A percentile compares a stretch with the other conserved stretches of the same genome.
Conservation (phyloP, 192 early-diverging fungal genomes). For the Allomyces arbusculus region DNA sequence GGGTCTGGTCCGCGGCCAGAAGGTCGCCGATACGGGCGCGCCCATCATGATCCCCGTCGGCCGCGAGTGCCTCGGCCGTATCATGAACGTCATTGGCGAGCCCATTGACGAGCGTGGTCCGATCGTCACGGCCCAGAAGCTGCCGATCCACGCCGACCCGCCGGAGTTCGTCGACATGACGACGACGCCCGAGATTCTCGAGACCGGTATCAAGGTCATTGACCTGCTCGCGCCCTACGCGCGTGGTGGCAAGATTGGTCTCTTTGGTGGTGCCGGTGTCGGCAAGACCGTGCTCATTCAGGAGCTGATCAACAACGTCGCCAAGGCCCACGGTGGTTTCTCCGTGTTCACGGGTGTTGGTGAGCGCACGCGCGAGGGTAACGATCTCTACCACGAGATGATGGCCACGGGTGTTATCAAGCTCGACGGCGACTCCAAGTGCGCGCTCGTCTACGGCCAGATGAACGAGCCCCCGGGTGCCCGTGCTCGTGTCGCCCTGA, state of each 20-base stretch:
- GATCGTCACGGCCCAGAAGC: constrained; percentile 68
- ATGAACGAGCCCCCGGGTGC: constrained; percentile 99
- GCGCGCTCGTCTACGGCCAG: constrained; percentile 91
- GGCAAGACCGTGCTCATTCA: constrained; percentile 98
- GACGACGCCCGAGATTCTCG: constrained; percentile 78
- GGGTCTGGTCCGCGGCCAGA: constrained; percentile 89
- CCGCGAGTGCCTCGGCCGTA: constrained; percentile 85
- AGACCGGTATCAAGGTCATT: constrained; percentile 98
- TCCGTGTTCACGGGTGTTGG: constrained; percentile 96
- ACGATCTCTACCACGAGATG: constrained; percentile 99
- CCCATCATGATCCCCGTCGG: constrained; percentile 87
- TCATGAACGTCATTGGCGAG: constrained; percentile 98
- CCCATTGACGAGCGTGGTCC: constrained; percentile 95
- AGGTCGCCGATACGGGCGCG: constrained; percentile 75
- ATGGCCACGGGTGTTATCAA: constrained; percentile 87
- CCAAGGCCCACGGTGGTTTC: constrained; percentile 97
- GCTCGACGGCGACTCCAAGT: constrained; percentile 84
- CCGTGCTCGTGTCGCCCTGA: constrained; percentile 93
- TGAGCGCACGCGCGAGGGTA: constrained; percentile 97
- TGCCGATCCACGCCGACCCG: constrained; percentile 77
- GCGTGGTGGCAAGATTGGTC: constrained; percentile 94
- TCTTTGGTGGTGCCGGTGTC: constrained; percentile 98
- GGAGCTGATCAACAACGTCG: constrained; percentile 98
- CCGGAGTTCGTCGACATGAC: constrained; percentile 92
- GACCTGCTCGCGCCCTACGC: constrained; percentile 93